These are phyloP conservation scores for Parafenestella ontariensis DNA, from an alignment of 2,329 filamentous ascomycete genomes.

Conservation along the genomic window DNA sequence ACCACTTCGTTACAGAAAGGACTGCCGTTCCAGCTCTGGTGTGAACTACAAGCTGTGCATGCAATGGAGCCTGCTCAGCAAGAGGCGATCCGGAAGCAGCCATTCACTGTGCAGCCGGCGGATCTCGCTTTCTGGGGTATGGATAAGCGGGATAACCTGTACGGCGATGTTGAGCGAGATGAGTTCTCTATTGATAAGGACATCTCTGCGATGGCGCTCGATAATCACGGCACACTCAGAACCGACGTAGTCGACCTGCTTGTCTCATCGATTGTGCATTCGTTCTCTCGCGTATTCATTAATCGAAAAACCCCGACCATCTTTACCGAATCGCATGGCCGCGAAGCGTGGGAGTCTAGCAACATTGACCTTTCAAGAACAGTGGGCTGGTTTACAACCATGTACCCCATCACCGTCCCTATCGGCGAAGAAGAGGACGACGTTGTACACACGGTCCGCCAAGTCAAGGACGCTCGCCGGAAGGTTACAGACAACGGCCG, in stretches of 20 bases:
- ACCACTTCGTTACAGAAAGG: constrained; percentile 21
- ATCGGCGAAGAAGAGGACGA: constrained; percentile 56
- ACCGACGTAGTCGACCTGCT: constrained; percentile 64
- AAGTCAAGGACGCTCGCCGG: constrained; percentile 61
- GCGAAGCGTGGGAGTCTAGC: constrained; percentile 52
- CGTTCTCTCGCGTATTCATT: constrained; percentile 63
- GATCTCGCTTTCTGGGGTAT: constrained; percentile 42
- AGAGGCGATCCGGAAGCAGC: constrained; percentile 11
- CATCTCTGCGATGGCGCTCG: constrained; percentile 29
- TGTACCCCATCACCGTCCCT: constrained; percentile 59
- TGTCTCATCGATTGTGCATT: constrained; percentile 61
- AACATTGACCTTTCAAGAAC: constrained; percentile 62
- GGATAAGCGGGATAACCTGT: constrained; percentile 34
- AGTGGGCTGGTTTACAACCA: constrained; percentile 67
- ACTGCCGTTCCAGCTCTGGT: constrained; percentile 42
- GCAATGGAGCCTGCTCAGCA: constrained; percentile 18
- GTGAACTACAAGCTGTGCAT: constrained; percentile 31
- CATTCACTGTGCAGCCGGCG: constrained; percentile 22
- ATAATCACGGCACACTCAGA: constrained; percentile 53
- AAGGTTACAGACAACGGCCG: constrained; percentile 55
- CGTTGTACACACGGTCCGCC: constrained; percentile 59
- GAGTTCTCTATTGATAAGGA: constrained; percentile 30
- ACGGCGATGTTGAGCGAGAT: constrained; percentile 40
- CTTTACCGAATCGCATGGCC: constrained; percentile 51
- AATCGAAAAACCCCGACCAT: constrained; percentile 60